Evolutionary conservation across 2,329 filamentous ascomycete species (phyloP).

Genomic region (Claviceps arundinis): DNA sequence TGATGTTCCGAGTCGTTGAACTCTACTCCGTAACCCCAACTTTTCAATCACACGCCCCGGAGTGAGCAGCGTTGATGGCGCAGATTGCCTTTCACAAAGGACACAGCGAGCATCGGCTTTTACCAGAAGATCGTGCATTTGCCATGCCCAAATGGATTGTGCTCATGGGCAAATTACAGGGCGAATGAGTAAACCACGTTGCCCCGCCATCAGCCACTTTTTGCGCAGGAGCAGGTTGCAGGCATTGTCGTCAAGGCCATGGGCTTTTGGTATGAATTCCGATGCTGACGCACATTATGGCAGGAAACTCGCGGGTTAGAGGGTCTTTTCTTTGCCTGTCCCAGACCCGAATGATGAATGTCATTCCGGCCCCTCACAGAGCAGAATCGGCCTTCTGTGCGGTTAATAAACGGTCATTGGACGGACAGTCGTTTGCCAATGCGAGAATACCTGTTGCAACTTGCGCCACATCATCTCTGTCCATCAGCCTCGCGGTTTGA

Average conservation of each 20-base stretch:
- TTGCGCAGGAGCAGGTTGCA: not conserved
- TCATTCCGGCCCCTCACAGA: too few relatives aligned
- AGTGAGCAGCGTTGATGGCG: not conserved
- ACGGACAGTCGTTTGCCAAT: too few relatives aligned
- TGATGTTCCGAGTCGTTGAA: not conserved
- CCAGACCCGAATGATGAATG: too few relatives aligned
- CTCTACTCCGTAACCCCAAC: not conserved
- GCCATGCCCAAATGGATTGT: slow-evolving; percentile 2
- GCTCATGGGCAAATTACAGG: slow-evolving; percentile 3
- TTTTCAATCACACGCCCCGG: not conserved
- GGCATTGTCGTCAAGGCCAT: not conserved
- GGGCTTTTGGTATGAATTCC: too few relatives aligned
- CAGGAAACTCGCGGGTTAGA: too few relatives aligned
- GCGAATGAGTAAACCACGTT: not conserved
- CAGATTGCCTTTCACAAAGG: slow-evolving; percentile 1
- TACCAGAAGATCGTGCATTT: slow-evolving; percentile 5
- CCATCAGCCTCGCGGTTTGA: not conserved
- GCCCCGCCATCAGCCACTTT: not conserved
- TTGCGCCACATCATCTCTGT: not conserved
- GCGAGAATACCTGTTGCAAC: too few relatives aligned
- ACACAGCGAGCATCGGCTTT: slow-evolving; percentile 5
- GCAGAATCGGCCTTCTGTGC: too few relatives aligned
- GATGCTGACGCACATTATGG: too few relatives aligned
- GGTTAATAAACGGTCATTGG: too few relatives aligned
- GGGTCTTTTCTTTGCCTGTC: too few relatives aligned